phyloP scores from a whole-genome alignment of 2,329 filamentous ascomycete species.

The Colletotrichum spinosum region DNA sequence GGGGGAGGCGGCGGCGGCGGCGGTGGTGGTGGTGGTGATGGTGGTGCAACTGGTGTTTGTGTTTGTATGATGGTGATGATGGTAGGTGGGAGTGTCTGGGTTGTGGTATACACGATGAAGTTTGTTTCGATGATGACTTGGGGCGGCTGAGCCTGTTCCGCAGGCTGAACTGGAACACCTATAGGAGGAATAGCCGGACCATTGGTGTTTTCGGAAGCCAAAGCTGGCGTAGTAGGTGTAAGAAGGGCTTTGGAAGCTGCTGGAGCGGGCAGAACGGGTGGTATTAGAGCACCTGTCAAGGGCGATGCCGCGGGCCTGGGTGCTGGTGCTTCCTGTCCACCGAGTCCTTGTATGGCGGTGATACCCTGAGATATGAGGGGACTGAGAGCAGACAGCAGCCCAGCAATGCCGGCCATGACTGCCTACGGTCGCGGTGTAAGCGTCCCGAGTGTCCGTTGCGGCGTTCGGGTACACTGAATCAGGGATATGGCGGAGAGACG shows the following conservation, averaged over 20 bases:
- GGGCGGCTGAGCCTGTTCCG: slow-evolving; percentile 2
- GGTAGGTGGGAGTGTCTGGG: slow-evolving; percentile 8
- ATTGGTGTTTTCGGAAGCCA: background rate
- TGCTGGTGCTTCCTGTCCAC: background rate
- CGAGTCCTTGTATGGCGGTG: background rate
- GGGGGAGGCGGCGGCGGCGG: slow-evolving; percentile 4
- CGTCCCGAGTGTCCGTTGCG: background rate
- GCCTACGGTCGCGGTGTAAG: background rate
- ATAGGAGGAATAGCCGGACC: background rate
- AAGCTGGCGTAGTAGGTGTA: slow-evolving; percentile 6
- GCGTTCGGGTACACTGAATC: slow-evolving; percentile 6
- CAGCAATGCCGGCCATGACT: slow-evolving; percentile 19
- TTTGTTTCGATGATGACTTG: slow-evolving; percentile 29
- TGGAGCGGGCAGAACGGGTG: background rate
- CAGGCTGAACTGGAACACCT: background rate
- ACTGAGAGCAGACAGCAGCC: background rate
- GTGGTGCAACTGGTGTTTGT: background rate
- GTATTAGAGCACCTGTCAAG: background rate
- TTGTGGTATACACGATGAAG: slow-evolving; percentile 12
- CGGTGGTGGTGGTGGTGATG: background rate
- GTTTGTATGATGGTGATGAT: slow-evolving; percentile 25
- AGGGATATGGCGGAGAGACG: slow-evolving; percentile 3
- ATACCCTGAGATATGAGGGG: slow-evolving; percentile 15
- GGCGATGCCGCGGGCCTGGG: background rate
- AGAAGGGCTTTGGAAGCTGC: background rate